Evolutionary conservation across 176 grass and related monocot genomes (phyloP), one percentile per base, ranked within the genome.

Genomic region (Urochloa ruziziensis): DNA sequence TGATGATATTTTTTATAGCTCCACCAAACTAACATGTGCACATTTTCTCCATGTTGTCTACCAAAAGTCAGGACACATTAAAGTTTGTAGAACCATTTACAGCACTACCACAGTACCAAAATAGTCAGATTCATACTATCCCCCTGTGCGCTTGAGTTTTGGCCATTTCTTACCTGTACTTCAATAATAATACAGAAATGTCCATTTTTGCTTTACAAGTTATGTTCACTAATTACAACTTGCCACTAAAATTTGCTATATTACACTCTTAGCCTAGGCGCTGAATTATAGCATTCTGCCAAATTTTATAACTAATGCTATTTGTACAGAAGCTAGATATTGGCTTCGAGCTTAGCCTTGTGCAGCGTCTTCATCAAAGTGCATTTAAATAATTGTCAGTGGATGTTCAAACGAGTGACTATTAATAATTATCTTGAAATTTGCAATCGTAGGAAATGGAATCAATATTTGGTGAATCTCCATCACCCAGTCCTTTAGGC

Each of bases 381-480:
- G 30, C 47, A 30, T 54, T 51, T 24, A 36, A 61, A 47, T 83
- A 70, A 29, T 80, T 70, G 15, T 48, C 8, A 6, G 23, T 51
- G 11, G 6, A 6, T 1, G 32, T 52, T 68, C 2, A 52, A 70
- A 42, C 37, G 21, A 81, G 51, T 32, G 32, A 75, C 61, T 39
- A 29, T 18, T 70, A 44, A 10, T 72, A 75, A 54, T 34, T 82
- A 58, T 54, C 40, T 78, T 5, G 9, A 43, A 74, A 51, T 61
- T 34, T 89, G 19, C 39, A 37, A 67, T 83, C 0, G 2, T 83
- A 99, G 96, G 96, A 99, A 95, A 84, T 96, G 87, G 91, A 96
- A 62, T 84, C 87, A 21, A 80, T 99, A 80, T 99, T 99, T 88
- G 96, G 96, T 6, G 87, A 90, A 82, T 79, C 78, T 65, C 91